Evolutionary conservation across 2,329 filamentous ascomycete genomes (phyloP), one percentile per base, ranked within the genome.

Genomic region (Diaporthe capsici): DNA sequence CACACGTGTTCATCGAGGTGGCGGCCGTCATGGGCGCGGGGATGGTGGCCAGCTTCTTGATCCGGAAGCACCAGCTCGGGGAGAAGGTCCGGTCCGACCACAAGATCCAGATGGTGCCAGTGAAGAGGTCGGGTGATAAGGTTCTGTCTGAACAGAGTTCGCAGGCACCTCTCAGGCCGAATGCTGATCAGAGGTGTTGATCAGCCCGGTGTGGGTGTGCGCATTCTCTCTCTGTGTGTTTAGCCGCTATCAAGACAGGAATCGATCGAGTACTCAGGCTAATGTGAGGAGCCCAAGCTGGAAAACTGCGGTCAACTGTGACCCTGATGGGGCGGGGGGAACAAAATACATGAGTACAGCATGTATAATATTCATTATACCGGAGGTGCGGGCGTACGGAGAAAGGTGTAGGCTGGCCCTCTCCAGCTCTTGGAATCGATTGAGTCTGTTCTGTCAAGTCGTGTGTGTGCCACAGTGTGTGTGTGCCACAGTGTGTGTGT

Each of bases 41-140:
- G 4, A 74, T 74, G 72, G n/a, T 74, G 8, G 60, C 65, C 7
- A 74, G 72, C 42, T 60, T 71, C 20, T 12, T 74, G 15, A 71
- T 74, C 17, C 39, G 49, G 17, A 71, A 20, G 31, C 72, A 74
- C 42, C n/a, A 44, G 53, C 72, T 74, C 3, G 72, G 72, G 1
- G 72, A 74, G 65, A 74, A 58, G 42, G 49, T 74, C 2, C 49
- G 72, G 13, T 74, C 72, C 15, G 72, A 74, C 17, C 72, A 74
- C 34, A 74, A 74, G 58, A 65, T 73, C 28, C 57, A 25, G 34
- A 73, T 73, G 71, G 71, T 25, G 3, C 47, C 71, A 0, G 15
- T 70, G 0, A 65, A 25, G 58, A 25, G 25, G 42, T 4, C 58
- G 39, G 55, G 61, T 2, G 61, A 17, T 3, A 25, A 55, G 2